Conservation (phyloP, 2,329 filamentous ascomycete genomes). For the Didymella sp. region DNA sequence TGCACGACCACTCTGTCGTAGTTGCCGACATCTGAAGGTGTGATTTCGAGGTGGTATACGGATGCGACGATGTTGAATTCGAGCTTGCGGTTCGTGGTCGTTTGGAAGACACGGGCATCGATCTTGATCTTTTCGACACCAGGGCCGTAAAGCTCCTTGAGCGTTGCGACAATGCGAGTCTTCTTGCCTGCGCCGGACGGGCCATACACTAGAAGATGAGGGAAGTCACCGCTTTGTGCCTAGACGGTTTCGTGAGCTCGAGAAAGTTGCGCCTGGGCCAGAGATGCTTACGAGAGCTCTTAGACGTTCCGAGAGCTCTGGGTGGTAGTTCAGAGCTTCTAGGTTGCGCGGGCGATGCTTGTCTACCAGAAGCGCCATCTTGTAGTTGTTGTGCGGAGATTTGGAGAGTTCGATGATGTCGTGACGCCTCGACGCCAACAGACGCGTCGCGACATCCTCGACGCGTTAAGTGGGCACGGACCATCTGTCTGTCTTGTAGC, state of each 20-base stretch:
- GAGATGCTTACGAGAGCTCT: constrained; percentile 74
- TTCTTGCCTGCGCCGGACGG: constrained; percentile 98
- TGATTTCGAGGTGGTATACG: constrained; percentile 98
- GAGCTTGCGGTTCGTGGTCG: constrained; percentile 92
- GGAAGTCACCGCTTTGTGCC: constrained; percentile 97
- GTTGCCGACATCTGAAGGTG: constrained; percentile 93
- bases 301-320: constrained; percentile 84
- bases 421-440: constrained; percentile 28
- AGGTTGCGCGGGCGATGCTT: constrained; percentile 75
- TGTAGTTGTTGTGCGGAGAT: constrained; percentile 22
- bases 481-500: background rate
- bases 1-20: constrained; percentile 97
- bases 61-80: constrained; percentile 99
- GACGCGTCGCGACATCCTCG: constrained; percentile 33
- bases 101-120: constrained; percentile 95
- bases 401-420: constrained; percentile 16
- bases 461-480: constrained; percentile 40
- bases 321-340: constrained; percentile 83
- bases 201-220: constrained; percentile 95
- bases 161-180: constrained; percentile 91
- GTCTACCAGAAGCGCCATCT: constrained; percentile 70
- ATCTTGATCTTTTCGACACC: constrained; percentile 99
- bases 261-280: background rate
- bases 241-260: constrained; percentile 46
- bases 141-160: constrained; percentile 93